phyloP scores from a whole-genome alignment of 2,329 filamentous ascomycete genomes.

The Pseudopithomyces chartarum region DNA sequence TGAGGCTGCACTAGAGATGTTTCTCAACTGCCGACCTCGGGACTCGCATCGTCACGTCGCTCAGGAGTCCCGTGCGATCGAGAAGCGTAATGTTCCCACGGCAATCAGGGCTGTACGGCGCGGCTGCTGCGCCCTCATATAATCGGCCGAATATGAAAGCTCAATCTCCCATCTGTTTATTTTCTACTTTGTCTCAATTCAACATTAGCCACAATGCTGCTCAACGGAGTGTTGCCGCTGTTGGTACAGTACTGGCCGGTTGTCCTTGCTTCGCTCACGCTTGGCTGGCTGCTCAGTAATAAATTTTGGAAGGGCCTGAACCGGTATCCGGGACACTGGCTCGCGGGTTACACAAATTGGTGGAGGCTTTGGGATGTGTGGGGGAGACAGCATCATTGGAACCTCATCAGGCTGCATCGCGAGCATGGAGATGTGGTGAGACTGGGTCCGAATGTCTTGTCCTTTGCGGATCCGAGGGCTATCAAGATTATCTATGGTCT shows the following conservation, averaged over 20 bases:
- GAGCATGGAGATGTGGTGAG: slow-evolving; percentile 76
- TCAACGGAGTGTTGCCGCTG: slow-evolving; percentile 41
- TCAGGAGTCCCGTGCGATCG: slow-evolving; percentile 14
- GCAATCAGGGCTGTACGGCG: slow-evolving; percentile 13
- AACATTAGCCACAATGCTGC: slow-evolving; percentile 39
- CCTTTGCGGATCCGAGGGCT: slow-evolving; percentile 74
- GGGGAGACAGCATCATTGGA: slow-evolving; percentile 67
- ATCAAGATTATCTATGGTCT: slow-evolving; percentile 79
- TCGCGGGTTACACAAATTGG: slow-evolving; percentile 72
- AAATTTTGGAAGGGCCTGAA: slow-evolving; percentile 63
- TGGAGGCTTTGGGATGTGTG: slow-evolving; percentile 76
- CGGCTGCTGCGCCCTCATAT: slow-evolving; percentile 12
- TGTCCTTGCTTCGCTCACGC: slow-evolving; percentile 36
- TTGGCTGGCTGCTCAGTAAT: slow-evolving; percentile 48
- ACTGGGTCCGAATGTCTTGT: slow-evolving; percentile 74
- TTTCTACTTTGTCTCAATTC: slow-evolving; percentile 19
- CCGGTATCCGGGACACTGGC: slow-evolving; percentile 72
- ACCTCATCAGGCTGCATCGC: slow-evolving; percentile 69
- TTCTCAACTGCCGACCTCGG: slow-evolving; percentile 26
- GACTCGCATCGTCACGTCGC: slow-evolving; percentile 17
- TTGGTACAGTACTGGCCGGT: slow-evolving; percentile 50
- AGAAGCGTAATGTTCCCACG: slow-evolving; percentile 6
- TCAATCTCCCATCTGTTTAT: slow-evolving; percentile 12
- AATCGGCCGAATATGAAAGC: slow-evolving; percentile 13
- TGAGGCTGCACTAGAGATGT: not conserved